Conservation (phyloP, 2,329 filamentous ascomycete genomes). For the Talaromyces sp. region DNA sequence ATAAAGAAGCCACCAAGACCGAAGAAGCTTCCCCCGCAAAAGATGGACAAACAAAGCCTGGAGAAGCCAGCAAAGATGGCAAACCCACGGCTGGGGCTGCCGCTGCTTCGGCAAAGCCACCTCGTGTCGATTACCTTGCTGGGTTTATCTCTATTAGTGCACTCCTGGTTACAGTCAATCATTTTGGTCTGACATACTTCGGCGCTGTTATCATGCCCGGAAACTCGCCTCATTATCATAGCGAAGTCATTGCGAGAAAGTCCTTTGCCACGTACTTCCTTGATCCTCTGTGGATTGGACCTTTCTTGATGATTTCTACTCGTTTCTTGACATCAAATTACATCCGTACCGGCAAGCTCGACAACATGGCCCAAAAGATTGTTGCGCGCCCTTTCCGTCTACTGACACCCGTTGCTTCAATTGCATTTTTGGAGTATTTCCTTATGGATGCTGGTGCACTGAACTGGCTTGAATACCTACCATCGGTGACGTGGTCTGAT, state of each 20-base stretch:
- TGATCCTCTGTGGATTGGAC: conserved; percentile 48
- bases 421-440: conserved; percentile 48
- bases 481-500: conserved; percentile 47
- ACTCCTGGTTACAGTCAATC: conserved; percentile 44
- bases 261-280: conserved; percentile 45
- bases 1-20: not conserved
- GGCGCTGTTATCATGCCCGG: conserved; percentile 38
- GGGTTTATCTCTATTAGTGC: conserved; percentile 46
- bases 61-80: not conserved
- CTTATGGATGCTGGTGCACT: conserved; percentile 45
- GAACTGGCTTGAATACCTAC: conserved; percentile 43
- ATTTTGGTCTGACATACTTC: conserved; percentile 46
- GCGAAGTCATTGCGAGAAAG: conserved; percentile 41
- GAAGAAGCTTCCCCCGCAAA: not conserved
- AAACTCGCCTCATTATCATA: conserved; percentile 36
- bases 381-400: conserved; percentile 45
- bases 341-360: conserved; percentile 42
- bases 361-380: conserved; percentile 44
- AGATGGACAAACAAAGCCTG: not conserved
- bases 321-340: conserved; percentile 45
- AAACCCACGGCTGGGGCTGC: not conserved
- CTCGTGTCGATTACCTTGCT: conserved; percentile 46
- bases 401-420: conserved; percentile 44
- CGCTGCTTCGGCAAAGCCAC: conserved; percentile 7
- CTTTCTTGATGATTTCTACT: conserved; percentile 49